Percentiles rank a stretch among this genome's conserved stretches.
phyloP scores from a whole-genome alignment of 176 grass and related monocot genomes.

The Oryza glaberrima region DNA sequence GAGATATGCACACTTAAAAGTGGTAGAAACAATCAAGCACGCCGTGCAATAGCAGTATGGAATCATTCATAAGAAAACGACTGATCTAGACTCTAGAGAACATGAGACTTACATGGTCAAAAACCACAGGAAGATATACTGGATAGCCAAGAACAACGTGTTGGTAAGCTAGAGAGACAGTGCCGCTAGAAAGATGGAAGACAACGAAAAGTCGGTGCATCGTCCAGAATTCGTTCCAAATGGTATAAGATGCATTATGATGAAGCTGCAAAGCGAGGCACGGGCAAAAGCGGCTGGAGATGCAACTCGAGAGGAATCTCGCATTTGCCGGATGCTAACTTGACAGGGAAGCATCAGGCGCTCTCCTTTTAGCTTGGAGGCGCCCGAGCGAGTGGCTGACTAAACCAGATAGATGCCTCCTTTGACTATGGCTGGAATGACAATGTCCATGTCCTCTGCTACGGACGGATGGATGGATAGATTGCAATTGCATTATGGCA shows the following conservation, averaged over 20 bases:
- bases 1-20: not conserved
- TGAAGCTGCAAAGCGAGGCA: constrained; percentile 31
- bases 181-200: constrained; percentile 16
- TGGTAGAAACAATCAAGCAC: not conserved
- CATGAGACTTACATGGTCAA: not conserved
- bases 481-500: constrained; percentile 36
- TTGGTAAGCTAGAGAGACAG: not conserved
- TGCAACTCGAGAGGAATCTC: constrained; percentile 34
- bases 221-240: constrained; percentile 19
- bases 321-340: constrained; percentile 37
- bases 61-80: constrained; percentile 23
- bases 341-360: constrained; percentile 30
- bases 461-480: not conserved
- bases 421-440: constrained; percentile 36
- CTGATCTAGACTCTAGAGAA: not conserved
- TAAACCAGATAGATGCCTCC: constrained; percentile 35
- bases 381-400: not conserved
- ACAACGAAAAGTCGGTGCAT: not conserved
- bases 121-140: not conserved
- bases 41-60: not conserved
- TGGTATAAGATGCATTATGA: constrained; percentile 43
- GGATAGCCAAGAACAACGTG: constrained; percentile 35
- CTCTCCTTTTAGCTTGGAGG: constrained; percentile 21
- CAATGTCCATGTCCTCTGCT: constrained; percentile 24
- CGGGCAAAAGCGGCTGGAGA: constrained; percentile 35